Evolutionary conservation across 1,284 basidiomycete genomes (phyloP), one percentile per base, ranked within the genome.

Genomic region (Kwoniella shivajii): DNA sequence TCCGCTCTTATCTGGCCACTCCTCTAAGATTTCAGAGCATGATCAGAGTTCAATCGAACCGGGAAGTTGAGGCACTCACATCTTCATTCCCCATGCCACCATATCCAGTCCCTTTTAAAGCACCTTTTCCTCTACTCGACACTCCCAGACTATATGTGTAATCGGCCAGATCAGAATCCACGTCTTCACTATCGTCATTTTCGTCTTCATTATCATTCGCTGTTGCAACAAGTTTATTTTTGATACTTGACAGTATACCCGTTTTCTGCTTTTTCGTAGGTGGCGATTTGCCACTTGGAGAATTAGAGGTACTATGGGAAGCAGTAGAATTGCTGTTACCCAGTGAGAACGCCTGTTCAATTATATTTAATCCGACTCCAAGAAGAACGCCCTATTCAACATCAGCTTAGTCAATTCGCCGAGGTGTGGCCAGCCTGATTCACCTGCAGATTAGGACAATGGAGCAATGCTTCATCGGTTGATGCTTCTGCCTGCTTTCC

Each of bases 21-120:
- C 50, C 82, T 85, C 91, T 92, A 61, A 9, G 44, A 50, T 18
- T 48, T 58, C 30, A 57, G 10, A 36, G 34, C n/a, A 10, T 36
- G 10, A 36, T 10, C 34, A 10, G 10, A 36, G 56, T 41, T 27
- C n/a, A n/a, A n/a, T n/a, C n/a, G n/a, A n/a, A n/a, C n/a, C n/a
- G n/a, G n/a, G n/a, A n/a, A n/a, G n/a, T n/a, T 9, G 38, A 9
- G 13, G 13, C 0, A 66, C 89, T 80, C 73, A 91, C 91, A 78
- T 94, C 90, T 79, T 93, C 91, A 60, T 82, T 82, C 13, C 80
- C 79, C 56, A 84, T 82, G 2, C 91, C 91, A 33, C 88, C 90
- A 77, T 94, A 95, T 13, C 92, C 92, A 18, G 83, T 86, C 0
- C 91, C 91, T 48, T 87, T 88, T 26, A 38, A 29, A 18, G 56